Base-by-base conservation (phyloP, 2,329 filamentous ascomycete species). In the Penicillium oxalicum region DNA sequence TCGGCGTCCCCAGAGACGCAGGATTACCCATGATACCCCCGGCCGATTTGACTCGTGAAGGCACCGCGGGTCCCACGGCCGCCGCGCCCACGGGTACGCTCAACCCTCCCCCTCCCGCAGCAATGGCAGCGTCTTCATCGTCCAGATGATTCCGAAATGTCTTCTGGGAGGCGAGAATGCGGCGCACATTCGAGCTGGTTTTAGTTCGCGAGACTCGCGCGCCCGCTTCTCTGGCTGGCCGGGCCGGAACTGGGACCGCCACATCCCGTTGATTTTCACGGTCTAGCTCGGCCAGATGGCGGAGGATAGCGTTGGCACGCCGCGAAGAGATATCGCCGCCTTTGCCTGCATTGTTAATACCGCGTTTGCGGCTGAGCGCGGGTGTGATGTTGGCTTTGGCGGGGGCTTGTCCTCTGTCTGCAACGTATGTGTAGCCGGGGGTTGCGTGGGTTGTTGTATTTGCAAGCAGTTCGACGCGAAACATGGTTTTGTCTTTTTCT, bases 391-490 rank as follows among this genome's bases (percentile, higher is more conserved):
- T 52, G 68, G 70, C 54, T 74, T 78, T 77, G 8, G 81, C 76
- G 9, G 79, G 77, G 47, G 81, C 77, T 48, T 79, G 77, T 68
- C 78, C 65, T 12, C 80, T 83, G 64, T 95, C 88, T 28, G 90
- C 84, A 1, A 96, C 88, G 66, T 95, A 95, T 9, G 89, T 89
- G 86, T 90, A 97, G 62, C 91, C 91, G 1, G 91, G 90, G 1
- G 88, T 87, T 39, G 79, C 75, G 39, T 81, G 80, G 12, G 82
- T 83, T 52, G 82, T 82, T 27, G 82, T 75, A 62, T 81, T 83
- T 33, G 88, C 87, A 49, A 96, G 75, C 59, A 95, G 86, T 70
- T 94, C 84, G 61, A 97, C 88, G 61, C 87, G 86, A 58, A 80
- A 80, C 77, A 83, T 84, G 38, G 33, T 47, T 24, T 26, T 36